Conservation (phyloP, 2,329 filamentous ascomycete genomes). For the Colletotrichum orchidophilum region DNA sequence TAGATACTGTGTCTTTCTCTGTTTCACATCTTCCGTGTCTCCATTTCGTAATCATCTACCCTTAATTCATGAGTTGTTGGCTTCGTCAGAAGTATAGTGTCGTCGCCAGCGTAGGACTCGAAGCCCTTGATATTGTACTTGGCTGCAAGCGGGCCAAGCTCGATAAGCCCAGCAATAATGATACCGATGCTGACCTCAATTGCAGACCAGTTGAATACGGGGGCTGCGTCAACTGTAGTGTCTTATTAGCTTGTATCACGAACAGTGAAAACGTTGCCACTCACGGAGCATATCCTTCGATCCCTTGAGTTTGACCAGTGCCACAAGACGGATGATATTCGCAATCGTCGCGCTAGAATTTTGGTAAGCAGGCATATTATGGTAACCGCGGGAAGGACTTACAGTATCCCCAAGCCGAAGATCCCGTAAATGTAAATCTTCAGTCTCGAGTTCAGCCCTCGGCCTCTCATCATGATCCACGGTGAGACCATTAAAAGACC, state of each 20-base stretch:
- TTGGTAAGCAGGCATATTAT: neutral
- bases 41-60: conserved; percentile 4
- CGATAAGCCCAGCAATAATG: conserved; percentile 21
- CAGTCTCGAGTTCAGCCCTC: conserved; percentile 5
- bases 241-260: neutral
- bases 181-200: conserved; percentile 25
- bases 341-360: conserved; percentile 7
- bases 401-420: conserved; percentile 26
- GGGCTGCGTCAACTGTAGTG: conserved; percentile 12
- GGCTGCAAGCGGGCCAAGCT: conserved; percentile 24
- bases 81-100: neutral
- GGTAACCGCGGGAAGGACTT: neutral
- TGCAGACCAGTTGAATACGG: conserved; percentile 26
- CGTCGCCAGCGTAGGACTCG: neutral
- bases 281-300: conserved; percentile 14
- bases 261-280: neutral
- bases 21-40: neutral
- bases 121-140: conserved; percentile 20
- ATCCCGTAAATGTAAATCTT: conserved; percentile 22
- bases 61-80: neutral
- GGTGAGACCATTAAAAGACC: conserved; percentile 7
- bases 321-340: conserved; percentile 19
- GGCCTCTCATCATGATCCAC: conserved; percentile 24
- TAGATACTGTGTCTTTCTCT: neutral
- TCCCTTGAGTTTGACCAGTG: conserved; percentile 2